phyloP scores from a whole-genome alignment of 148 eudicot genomes.

The Nyssa sinensis region DNA sequence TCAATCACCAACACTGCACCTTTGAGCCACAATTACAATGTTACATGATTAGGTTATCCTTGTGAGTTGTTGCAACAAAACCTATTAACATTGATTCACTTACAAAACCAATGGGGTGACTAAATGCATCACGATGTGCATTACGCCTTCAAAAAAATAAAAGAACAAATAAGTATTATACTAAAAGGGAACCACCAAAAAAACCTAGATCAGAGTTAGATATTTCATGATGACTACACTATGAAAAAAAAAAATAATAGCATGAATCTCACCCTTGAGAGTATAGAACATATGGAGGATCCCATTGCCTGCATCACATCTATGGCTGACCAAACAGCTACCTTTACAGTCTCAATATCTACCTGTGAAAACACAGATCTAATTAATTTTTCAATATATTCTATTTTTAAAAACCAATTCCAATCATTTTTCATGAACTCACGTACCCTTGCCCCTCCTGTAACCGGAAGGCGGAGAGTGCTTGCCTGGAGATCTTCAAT shows the following conservation, averaged over 20 bases:
- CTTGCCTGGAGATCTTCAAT: constrained; percentile 80
- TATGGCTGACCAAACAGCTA: constrained; percentile 72
- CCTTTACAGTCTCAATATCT: constrained; percentile 60
- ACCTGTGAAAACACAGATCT: constrained; percentile 47
- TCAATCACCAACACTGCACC: too few relatives aligned
- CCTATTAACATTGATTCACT: background rate
- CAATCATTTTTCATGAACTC: background rate
- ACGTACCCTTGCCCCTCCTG: constrained; percentile 82
- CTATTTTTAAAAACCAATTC: background rate
- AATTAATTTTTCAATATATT: background rate
- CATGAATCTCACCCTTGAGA: constrained; percentile 55
- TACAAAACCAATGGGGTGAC: background rate
- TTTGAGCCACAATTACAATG: too few relatives aligned
- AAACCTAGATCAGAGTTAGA: background rate
- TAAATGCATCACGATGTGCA: background rate
- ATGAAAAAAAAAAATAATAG: background rate
- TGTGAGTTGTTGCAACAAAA: background rate
- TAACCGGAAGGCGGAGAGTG: constrained; percentile 84
- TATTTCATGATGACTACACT: background rate
- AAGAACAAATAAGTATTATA: background rate
- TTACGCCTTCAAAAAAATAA: background rate
- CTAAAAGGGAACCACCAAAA: background rate
- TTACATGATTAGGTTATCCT: background rate
- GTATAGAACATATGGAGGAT: constrained; percentile 61
- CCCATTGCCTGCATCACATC: constrained; percentile 83